phyloP scores from a whole-genome alignment of 441 rosid genomes.

The Theobroma grandiflorum region DNA sequence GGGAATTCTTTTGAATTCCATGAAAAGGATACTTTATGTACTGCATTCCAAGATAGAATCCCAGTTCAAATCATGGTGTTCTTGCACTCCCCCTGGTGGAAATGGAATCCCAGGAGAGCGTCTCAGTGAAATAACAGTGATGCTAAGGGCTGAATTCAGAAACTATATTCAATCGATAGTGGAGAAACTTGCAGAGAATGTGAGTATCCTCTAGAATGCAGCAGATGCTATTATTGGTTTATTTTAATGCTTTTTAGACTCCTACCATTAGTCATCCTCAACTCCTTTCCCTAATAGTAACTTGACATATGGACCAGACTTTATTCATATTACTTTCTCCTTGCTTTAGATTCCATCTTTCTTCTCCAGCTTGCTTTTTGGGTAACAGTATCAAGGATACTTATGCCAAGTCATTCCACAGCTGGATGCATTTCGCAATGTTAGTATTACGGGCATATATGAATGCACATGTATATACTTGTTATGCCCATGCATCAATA shows the following conservation, averaged over 20 bases:
- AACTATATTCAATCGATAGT: conserved; percentile 85
- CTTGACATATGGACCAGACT: not conserved
- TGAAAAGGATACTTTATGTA: conserved; percentile 81
- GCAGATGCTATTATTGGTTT: not conserved
- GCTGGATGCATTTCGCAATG: not conserved
- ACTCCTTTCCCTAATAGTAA: not conserved
- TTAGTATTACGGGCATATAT: not conserved
- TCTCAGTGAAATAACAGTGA: conserved; percentile 90
- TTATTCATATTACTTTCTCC: not conserved
- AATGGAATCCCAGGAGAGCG: conserved; percentile 75
- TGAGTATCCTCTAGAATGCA: conserved; percentile 42
- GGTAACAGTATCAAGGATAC: not conserved
- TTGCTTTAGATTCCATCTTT: not conserved
- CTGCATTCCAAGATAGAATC: conserved; percentile 73
- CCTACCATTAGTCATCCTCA: not conserved
- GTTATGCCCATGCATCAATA: not conserved
- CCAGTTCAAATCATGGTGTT: conserved; percentile 75
- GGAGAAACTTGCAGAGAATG: conserved; percentile 95
- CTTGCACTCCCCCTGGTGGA: conserved; percentile 65
- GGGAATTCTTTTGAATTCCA: conserved; percentile 84
- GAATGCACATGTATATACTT: not conserved
- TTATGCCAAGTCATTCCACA: not conserved
- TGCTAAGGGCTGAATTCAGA: conserved; percentile 90
- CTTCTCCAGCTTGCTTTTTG: not conserved
- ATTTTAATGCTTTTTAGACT: conserved; percentile 3